Evolutionary conservation across 2,329 filamentous ascomycete genomes (phyloP).

Genomic region (Clonostachys sp.): DNA sequence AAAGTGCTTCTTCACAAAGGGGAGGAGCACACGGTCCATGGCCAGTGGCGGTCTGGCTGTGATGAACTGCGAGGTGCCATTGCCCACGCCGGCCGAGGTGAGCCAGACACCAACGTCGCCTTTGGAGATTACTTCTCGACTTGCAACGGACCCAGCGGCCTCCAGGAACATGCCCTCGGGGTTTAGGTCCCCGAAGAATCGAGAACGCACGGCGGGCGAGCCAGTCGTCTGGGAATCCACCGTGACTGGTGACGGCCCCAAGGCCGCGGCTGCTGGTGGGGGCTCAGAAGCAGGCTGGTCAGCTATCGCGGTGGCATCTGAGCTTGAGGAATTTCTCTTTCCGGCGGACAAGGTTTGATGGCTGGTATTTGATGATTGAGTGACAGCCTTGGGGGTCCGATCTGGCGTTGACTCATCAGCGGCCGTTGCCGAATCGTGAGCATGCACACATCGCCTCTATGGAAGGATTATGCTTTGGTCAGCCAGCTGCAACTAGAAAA

Average conservation of each 20-base stretch:
- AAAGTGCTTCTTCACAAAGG: slow-evolving; percentile 39
- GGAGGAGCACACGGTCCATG: slow-evolving; percentile 32
- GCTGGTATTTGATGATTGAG: no score
- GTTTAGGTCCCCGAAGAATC: slow-evolving; percentile 56
- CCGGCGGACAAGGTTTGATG: no score
- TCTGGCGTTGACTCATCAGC: neutral
- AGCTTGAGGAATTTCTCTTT: neutral
- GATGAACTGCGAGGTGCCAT: slow-evolving; percentile 25
- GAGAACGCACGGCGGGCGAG: slow-evolving; percentile 17
- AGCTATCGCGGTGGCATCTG: neutral
- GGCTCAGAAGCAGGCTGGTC: slow-evolving; percentile 2
- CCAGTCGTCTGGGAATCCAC: slow-evolving; percentile 12
- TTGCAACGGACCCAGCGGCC: slow-evolving; percentile 32
- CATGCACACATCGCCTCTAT: slow-evolving; percentile 39
- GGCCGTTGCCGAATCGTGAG: slow-evolving; percentile 17
- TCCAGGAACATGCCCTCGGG: slow-evolving; percentile 57
- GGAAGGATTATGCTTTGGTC: slow-evolving; percentile 1
- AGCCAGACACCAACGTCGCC: slow-evolving; percentile 55
- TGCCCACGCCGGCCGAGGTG: slow-evolving; percentile 16
- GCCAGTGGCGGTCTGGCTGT: slow-evolving; percentile 27
- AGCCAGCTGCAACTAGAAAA: neutral
- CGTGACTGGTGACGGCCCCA: slow-evolving; percentile 3
- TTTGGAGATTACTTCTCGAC: slow-evolving; percentile 32
- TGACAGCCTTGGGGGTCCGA: no score
- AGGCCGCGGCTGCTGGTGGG: slow-evolving; percentile 2